Evolutionary conservation across 768 basidiomycete species (phyloP).

Genomic region (Strobilomyces echinocephalus): DNA sequence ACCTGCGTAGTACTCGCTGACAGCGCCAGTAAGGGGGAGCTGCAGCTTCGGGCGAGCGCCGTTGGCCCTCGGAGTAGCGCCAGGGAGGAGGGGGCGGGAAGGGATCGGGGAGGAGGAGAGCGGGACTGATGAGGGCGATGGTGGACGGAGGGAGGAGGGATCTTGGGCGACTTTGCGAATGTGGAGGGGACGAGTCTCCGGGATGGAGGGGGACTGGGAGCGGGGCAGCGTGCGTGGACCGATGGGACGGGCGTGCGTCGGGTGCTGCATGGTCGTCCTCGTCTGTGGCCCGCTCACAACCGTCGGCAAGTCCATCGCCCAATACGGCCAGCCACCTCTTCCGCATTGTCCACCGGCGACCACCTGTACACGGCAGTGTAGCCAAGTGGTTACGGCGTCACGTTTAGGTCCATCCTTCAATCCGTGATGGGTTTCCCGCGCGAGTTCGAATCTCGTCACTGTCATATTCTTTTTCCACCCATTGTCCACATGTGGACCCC

Average conservation of each 20-base stretch:
- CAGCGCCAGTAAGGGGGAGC: slow-evolving; percentile 29
- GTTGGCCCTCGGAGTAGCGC: slow-evolving; percentile 25
- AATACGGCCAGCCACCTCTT: neutral
- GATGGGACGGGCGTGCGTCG: slow-evolving; percentile 38
- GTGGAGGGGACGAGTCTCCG: slow-evolving; percentile 37
- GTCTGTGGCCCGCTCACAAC: slow-evolving; percentile 4
- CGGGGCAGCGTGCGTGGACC: slow-evolving; percentile 47
- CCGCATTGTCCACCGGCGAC: neutral
- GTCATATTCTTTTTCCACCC: slow-evolving; percentile 31
- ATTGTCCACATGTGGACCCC: slow-evolving; percentile 10
- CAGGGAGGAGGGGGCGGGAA: slow-evolving; percentile 30
- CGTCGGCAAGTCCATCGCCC: slow-evolving; percentile 5
- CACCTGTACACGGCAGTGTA: slow-evolving; percentile 39
- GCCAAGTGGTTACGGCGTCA: slow-evolving; percentile 60
- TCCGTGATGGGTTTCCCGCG: slow-evolving; percentile 56
- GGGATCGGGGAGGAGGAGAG: slow-evolving; percentile 30
- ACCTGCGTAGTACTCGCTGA: slow-evolving; percentile 31
- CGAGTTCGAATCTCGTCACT: slow-evolving; percentile 60
- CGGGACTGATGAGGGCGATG: slow-evolving; percentile 27
- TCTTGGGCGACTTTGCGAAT: slow-evolving; percentile 36
- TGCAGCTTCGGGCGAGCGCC: slow-evolving; percentile 32
- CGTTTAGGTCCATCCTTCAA: slow-evolving; percentile 42
- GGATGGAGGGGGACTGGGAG: slow-evolving; percentile 39
- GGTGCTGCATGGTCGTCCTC: slow-evolving; percentile 24
- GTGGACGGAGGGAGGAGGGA: slow-evolving; percentile 23